Percentiles rank a stretch among this genome's conserved stretches.
Evolutionary conservation across 2,329 filamentous ascomycete genomes (phyloP).

Genomic region (Endothia cerciana): DNA sequence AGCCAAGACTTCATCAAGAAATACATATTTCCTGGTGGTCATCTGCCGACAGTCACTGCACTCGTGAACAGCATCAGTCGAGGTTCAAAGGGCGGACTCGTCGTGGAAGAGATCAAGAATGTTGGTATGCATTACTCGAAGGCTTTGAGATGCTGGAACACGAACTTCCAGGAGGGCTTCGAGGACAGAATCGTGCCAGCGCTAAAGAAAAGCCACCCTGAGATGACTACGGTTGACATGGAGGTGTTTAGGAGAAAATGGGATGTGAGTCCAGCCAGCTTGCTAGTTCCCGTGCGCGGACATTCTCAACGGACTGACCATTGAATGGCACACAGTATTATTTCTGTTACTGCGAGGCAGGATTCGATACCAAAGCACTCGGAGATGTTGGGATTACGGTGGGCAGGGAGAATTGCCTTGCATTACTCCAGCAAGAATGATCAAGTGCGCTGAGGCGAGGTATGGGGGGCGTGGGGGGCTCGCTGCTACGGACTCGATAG

Average conservation of each 20-base stretch:
- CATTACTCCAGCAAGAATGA: constrained; percentile 17
- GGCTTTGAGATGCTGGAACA: constrained; percentile 23
- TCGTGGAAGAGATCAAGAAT: constrained; percentile 29
- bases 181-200: constrained; percentile 23
- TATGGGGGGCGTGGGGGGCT: neutral
- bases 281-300: neutral
- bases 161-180: constrained; percentile 20
- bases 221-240: constrained; percentile 20
- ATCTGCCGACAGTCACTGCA: constrained; percentile 27
- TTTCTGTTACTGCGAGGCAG: constrained; percentile 28
- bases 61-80: constrained; percentile 24
- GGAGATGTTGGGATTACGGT: constrained; percentile 26
- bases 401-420: constrained; percentile 26
- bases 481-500: neutral
- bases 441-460: neutral
- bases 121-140: constrained; percentile 24
- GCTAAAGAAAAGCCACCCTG: constrained; percentile 9
- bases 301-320: constrained; percentile 1
- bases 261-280: constrained; percentile 24
- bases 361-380: constrained; percentile 25
- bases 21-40: constrained; percentile 29
- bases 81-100: constrained; percentile 20
- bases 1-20: constrained; percentile 29
- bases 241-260: constrained; percentile 22
- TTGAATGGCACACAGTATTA: constrained; percentile 14